Evolutionary conservation across 768 basidiomycete species (phyloP), one percentile per base, ranked within the genome.

Genomic region (Termitomyces sp.): DNA sequence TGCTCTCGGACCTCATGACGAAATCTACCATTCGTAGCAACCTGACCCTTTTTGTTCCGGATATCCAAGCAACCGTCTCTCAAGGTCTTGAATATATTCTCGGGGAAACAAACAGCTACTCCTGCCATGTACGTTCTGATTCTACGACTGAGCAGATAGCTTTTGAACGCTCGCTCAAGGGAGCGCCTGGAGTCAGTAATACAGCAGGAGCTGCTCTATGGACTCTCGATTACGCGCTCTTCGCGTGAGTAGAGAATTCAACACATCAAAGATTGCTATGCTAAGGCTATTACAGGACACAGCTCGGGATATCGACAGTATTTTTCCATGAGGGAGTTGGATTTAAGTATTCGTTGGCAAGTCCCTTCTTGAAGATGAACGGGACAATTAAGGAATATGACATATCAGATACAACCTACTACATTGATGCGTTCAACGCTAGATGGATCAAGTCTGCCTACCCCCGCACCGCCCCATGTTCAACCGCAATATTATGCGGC

Each of bases 301-400:
- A 64, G 30, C 43, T 84, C 10, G 82, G 81, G 3, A 78, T 84
- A 28, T 74, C 76, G 30, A 72, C 78, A 50, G 58, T 84, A 15
- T 83, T 78, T 69, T 86, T 85, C 73, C 85, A 89, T 63, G 74
- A 83, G 54, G 86, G 86, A 15, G 72, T 88, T 53, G 86, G 86
- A 0, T 88, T 77, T 70, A 89, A 88, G 68, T 89, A 87, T 63
- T 84, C 81, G 63, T 71, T 87, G 53, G 86, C 83, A 55, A 53
- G 70, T 59, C n/a, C 17, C 21, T 1, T 19, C 15, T 19, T 10
- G 5, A 52, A 41, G 9, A 3, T 37, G 8, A 9, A 17, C 15
- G 19, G 30, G n/a, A 26, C 40, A 21, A 26, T 5, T 19, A 11
- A 11, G 17, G 7, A 44, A 51, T 42, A 17, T 33, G 17, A 15